Evolutionary conservation across 2,329 filamentous ascomycete species (phyloP).

Genomic region (Trichoderma asperellum): DNA sequence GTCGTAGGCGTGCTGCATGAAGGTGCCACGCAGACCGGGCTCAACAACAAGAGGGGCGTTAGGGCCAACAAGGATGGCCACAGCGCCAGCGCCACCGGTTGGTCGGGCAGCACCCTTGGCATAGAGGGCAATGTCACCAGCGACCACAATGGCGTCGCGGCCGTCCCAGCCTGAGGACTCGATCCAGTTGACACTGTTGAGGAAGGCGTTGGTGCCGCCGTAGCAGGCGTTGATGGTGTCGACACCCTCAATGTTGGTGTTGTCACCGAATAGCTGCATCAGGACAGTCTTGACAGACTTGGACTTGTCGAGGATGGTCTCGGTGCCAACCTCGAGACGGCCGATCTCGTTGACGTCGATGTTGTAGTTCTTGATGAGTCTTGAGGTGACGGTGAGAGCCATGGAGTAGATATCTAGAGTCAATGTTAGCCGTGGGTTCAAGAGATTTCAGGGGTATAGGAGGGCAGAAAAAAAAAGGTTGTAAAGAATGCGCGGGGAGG

Average conservation of each 20-base stretch:
- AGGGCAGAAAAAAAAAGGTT: slow-evolving; percentile 15
- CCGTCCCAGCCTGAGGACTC: slow-evolving; percentile 88
- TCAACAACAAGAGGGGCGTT: slow-evolving; percentile 77
- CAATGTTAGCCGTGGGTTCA: background rate
- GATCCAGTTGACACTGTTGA: slow-evolving; percentile 84
- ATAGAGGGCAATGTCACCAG: slow-evolving; percentile 83
- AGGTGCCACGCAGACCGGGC: slow-evolving; percentile 76
- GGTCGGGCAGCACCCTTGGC: slow-evolving; percentile 82
- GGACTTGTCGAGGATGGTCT: slow-evolving; percentile 86
- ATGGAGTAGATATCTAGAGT: slow-evolving; percentile 84
- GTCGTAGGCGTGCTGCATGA: slow-evolving; percentile 84
- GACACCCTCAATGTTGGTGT: slow-evolving; percentile 82
- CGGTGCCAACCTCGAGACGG: slow-evolving; percentile 81
- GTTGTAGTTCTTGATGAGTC: slow-evolving; percentile 80
- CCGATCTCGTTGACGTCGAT: slow-evolving; percentile 79
- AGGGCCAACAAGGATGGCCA: slow-evolving; percentile 79
- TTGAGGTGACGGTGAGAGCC: slow-evolving; percentile 75
- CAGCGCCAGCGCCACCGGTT: slow-evolving; percentile 77
- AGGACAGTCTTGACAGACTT: slow-evolving; percentile 88
- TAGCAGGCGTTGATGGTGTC: slow-evolving; percentile 87
- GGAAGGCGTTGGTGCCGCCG: slow-evolving; percentile 80
- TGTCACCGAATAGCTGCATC: slow-evolving; percentile 84
- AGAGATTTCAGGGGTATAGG: slow-evolving; percentile 2
- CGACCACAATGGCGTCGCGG: slow-evolving; percentile 77
- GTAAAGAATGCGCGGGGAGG: slow-evolving; percentile 1